phyloP scores from a whole-genome alignment of 2,329 filamentous ascomycete species.

The Conoideocrella luteorostrata region DNA sequence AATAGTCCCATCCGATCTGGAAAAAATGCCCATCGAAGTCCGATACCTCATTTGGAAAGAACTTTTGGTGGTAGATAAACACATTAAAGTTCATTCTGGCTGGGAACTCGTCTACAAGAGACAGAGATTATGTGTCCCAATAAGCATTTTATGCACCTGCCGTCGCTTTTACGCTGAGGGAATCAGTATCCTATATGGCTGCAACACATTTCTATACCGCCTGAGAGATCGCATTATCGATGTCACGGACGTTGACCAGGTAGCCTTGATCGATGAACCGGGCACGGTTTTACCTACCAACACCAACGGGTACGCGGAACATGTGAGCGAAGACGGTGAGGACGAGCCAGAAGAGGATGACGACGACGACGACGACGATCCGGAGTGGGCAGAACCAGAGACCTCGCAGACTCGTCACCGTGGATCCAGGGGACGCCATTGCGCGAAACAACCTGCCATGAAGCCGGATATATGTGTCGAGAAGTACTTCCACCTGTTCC shows the following conservation, averaged over 20 bases:
- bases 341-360: slow-evolving; percentile 10
- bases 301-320: neutral
- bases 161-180: slow-evolving; percentile 29
- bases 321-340: neutral
- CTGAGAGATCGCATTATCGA: slow-evolving; percentile 31
- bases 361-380: slow-evolving; percentile 8
- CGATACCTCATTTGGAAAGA: slow-evolving; percentile 23
- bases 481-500: slow-evolving; percentile 33
- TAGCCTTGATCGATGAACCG: slow-evolving; percentile 13
- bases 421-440: too few relatives aligned
- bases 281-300: neutral
- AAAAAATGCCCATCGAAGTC: slow-evolving; percentile 22
- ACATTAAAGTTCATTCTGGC: slow-evolving; percentile 26
- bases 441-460: neutral
- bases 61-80: slow-evolving; percentile 23
- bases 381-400: slow-evolving; percentile 7
- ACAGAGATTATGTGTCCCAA: slow-evolving; percentile 23
- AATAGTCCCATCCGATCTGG: slow-evolving; percentile 1
- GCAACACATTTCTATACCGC: slow-evolving; percentile 41
- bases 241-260: slow-evolving; percentile 11
- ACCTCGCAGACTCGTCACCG: slow-evolving; percentile 13
- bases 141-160: slow-evolving; percentile 32
- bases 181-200: slow-evolving; percentile 36
- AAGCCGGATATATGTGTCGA: slow-evolving; percentile 22
- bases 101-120: slow-evolving; percentile 28